Evolutionary conservation across 352 stramenopile species (phyloP).

Genomic region (Salisapilia sapeloensis): DNA sequence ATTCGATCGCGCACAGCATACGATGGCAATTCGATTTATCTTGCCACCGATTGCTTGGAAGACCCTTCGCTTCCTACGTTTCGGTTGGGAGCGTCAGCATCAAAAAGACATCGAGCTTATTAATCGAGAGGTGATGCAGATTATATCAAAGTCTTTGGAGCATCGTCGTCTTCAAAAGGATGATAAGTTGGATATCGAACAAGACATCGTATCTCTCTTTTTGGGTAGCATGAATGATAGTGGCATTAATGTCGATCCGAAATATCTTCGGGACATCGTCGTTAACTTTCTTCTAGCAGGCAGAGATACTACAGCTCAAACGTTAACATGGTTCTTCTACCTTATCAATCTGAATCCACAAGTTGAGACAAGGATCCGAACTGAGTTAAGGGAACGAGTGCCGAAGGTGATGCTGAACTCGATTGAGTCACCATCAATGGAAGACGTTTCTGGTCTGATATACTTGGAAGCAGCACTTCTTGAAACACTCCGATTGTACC

Average conservation of each 20-base stretch:
- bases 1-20: background rate
- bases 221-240: slow-evolving; percentile 8
- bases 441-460: slow-evolving; percentile 11
- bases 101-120: no score
- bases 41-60: background rate
- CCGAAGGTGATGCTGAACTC: no score
- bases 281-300: slow-evolving; percentile 63
- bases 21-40: background rate
- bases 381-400: slow-evolving; percentile 14
- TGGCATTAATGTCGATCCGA: slow-evolving; percentile 6
- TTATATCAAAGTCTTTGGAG: no score
- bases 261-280: slow-evolving; percentile 39
- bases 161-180: no score
- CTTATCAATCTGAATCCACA: slow-evolving; percentile 23
- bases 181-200: no score
- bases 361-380: slow-evolving; percentile 12
- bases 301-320: slow-evolving; percentile 39
- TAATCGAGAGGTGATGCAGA: no score
- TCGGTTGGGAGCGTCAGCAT: no score
- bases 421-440: slow-evolving; percentile 7
- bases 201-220: slow-evolving; percentile 8
- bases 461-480: slow-evolving; percentile 27
- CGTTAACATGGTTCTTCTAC: slow-evolving; percentile 55
- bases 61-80: background rate
- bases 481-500: slow-evolving; percentile 39